These are phyloP conservation scores for Coemansia reversa DNA, from an alignment of 192 early-diverging fungal genomes.

Conservation along the genomic window DNA sequence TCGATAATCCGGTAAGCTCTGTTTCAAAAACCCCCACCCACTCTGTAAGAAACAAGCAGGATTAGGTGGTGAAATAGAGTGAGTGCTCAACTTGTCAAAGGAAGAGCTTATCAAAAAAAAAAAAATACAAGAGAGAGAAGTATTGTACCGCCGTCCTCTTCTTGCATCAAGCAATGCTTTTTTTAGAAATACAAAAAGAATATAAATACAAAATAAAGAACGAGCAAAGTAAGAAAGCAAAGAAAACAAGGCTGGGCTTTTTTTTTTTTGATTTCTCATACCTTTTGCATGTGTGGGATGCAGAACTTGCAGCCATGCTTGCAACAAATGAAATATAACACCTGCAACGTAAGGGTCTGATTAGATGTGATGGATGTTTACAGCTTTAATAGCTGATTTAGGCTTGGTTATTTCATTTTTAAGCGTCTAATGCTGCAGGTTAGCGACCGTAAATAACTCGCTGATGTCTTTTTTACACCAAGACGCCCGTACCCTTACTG, in stretches of 20 bases:
- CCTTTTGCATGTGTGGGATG: not conserved
- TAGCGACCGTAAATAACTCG: not conserved
- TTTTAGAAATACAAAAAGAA: not conserved
- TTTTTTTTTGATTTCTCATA: conserved; percentile 9
- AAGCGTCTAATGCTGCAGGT: not conserved
- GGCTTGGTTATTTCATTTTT: too few relatives aligned
- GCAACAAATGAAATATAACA: not conserved
- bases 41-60: not conserved
- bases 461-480: too few relatives aligned
- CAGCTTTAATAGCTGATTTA: not conserved
- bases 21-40: not conserved
- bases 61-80: not conserved
- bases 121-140: not conserved
- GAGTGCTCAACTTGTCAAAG: not conserved
- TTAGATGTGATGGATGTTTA: not conserved
- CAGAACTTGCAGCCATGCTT: not conserved
- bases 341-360: not conserved
- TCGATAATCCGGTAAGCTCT: not conserved
- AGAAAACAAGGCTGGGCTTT: not conserved
- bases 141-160: not conserved
- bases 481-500: not conserved
- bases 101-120: not conserved
- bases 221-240: not conserved
- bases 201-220: conserved; percentile 4
- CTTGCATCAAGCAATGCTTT: not conserved